A percentile compares a stretch with the other conserved stretches of the same genome.
These are phyloP conservation scores for Hanseniaspora meyeri DNA, from an alignment of 805 yeast genomes.

Conservation along the genomic window DNA sequence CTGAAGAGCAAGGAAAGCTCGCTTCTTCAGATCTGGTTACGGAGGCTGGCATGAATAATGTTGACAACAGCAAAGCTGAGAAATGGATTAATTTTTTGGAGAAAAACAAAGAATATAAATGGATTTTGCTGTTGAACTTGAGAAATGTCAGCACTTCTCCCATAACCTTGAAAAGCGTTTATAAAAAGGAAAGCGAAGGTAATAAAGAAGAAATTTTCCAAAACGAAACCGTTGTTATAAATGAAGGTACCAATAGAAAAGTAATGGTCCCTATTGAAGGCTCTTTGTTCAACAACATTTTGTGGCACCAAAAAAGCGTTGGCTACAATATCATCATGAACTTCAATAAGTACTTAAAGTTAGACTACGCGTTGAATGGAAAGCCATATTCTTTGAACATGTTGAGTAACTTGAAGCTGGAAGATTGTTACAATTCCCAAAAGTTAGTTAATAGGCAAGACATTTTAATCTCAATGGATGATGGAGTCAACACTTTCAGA, in stretches of 20 bases:
- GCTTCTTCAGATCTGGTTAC: no score
- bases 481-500: neutral
- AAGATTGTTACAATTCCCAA: slow-evolving; percentile 12
- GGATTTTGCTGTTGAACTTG: slow-evolving; percentile 54
- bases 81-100: slow-evolving; percentile 7
- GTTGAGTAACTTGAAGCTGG: slow-evolving; percentile 30
- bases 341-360: neutral
- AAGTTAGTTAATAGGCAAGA: slow-evolving; percentile 9
- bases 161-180: slow-evolving; percentile 28
- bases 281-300: neutral
- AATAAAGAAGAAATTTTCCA: slow-evolving; percentile 19
- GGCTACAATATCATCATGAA: slow-evolving; percentile 7
- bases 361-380: neutral
- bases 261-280: slow-evolving; percentile 55
- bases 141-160: slow-evolving; percentile 69
- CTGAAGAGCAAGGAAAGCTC: neutral
- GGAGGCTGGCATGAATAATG: no score
- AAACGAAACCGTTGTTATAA: slow-evolving; percentile 24
- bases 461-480: neutral
- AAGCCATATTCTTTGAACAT: slow-evolving; percentile 39
- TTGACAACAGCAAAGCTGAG: neutral
- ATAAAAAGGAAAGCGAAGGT: slow-evolving; percentile 15
- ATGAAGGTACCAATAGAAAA: slow-evolving; percentile 41
- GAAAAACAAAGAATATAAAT: slow-evolving; percentile 5
- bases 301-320: neutral